Conservation (phyloP, 2,329 filamentous ascomycete species). For the Nemania sp. region DNA sequence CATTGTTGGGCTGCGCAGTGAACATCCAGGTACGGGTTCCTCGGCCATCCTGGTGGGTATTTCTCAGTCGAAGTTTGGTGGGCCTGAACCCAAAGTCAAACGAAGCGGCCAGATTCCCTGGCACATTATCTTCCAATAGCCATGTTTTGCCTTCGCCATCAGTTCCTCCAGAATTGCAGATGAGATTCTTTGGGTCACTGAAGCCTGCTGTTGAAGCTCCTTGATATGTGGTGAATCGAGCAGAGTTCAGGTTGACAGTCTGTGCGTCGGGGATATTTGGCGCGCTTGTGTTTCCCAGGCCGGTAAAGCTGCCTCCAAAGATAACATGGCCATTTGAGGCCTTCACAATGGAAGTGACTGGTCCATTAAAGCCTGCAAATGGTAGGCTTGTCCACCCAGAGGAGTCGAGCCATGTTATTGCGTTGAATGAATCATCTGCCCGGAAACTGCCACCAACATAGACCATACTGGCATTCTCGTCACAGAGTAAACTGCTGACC, state of each 20-base stretch:
- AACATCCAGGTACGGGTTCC: slow-evolving; percentile 89
- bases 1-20: slow-evolving; percentile 81
- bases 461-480: slow-evolving; percentile 74
- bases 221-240: slow-evolving; percentile 70
- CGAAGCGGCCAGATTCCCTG: slow-evolving; percentile 81
- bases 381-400: slow-evolving; percentile 78
- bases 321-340: slow-evolving; percentile 82
- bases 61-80: slow-evolving; percentile 84
- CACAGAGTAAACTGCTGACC: slow-evolving; percentile 82
- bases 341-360: slow-evolving; percentile 83
- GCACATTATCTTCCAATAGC: slow-evolving; percentile 74
- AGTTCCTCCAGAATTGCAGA: slow-evolving; percentile 74
- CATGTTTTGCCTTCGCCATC: slow-evolving; percentile 79
- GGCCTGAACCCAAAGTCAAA: slow-evolving; percentile 87
- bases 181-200: slow-evolving; percentile 75
- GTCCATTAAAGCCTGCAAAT: slow-evolving; percentile 93
- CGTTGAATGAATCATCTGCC: slow-evolving; percentile 82
- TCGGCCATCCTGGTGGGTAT: slow-evolving; percentile 80
- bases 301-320: slow-evolving; percentile 89
- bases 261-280: slow-evolving; percentile 72
- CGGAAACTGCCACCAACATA: slow-evolving; percentile 90
- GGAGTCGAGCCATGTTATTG: slow-evolving; percentile 75
- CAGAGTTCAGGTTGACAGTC: slow-evolving; percentile 81
- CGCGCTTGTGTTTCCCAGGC: slow-evolving; percentile 78
- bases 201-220: slow-evolving; percentile 67